Conservation (phyloP, 176 grass and related monocot genomes). For the Triticum monococcum region DNA sequence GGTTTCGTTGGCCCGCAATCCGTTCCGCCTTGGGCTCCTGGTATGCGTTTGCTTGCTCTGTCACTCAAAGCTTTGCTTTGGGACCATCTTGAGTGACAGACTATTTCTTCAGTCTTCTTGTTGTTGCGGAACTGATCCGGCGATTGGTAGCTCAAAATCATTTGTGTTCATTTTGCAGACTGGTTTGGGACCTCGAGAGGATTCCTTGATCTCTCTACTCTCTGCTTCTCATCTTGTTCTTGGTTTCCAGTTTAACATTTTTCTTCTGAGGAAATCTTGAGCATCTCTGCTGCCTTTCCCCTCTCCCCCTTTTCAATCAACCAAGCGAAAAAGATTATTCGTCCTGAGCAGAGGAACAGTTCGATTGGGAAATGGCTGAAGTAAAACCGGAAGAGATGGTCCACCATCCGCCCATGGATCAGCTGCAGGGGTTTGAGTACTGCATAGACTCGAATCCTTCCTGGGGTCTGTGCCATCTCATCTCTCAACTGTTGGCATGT, state of each 20-base stretch:
- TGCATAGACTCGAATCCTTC: slow-evolving; percentile 98
- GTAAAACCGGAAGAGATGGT: slow-evolving; percentile 76
- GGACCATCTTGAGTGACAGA: neutral
- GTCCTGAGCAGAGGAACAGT: neutral
- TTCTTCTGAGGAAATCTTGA: neutral
- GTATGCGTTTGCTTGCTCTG: neutral
- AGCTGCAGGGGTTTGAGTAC: slow-evolving; percentile 89
- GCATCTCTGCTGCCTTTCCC: neutral
- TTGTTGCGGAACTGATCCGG: neutral
- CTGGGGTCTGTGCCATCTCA: slow-evolving; percentile 54
- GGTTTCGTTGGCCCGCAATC: too few species aligned
- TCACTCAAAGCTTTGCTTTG: neutral
- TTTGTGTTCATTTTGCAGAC: neutral
- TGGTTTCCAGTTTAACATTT: neutral
- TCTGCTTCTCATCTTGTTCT: neutral
- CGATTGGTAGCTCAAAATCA: neutral
- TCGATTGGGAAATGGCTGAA: slow-evolving; percentile 55
- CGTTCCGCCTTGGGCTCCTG: neutral
- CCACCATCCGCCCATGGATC: slow-evolving; percentile 82
- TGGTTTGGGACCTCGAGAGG: neutral
- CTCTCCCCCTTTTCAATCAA: neutral
- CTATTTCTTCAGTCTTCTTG: neutral
- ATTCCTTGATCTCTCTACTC: neutral
- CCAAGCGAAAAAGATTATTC: neutral
- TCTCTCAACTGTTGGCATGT: neutral